Evolutionary conservation across 768 basidiomycete species (phyloP).

Genomic region (Amanita thiersii): DNA sequence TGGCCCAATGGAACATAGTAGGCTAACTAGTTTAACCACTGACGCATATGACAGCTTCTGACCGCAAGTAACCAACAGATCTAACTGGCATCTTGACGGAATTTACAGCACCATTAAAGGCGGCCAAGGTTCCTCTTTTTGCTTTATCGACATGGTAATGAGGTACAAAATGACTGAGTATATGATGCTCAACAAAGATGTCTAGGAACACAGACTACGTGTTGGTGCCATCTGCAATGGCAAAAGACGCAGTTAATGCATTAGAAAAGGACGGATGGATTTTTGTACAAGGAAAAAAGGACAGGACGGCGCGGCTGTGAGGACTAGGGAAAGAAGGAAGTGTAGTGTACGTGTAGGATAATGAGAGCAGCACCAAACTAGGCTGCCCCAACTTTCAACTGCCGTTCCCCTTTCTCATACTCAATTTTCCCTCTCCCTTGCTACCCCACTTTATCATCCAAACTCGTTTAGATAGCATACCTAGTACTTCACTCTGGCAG

Average conservation of each 20-base stretch:
- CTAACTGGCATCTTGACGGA: constrained; percentile 50
- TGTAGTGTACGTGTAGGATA: too few species aligned
- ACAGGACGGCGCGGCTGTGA: constrained; percentile 15
- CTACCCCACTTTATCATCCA: too few species aligned
- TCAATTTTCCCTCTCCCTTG: constrained; percentile 6
- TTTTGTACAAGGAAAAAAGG: constrained; percentile 22
- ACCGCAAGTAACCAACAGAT: constrained; percentile 27
- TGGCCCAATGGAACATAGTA: constrained; percentile 63
- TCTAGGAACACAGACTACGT: constrained; percentile 62
- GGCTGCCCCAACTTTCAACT: too few species aligned
- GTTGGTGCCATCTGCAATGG: constrained; percentile 39
- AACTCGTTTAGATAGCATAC: too few species aligned
- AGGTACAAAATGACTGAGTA: background rate
- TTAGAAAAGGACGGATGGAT: constrained; percentile 47
- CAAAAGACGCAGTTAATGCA: constrained; percentile 30
- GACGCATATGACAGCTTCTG: background rate
- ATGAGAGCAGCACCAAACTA: too few species aligned
- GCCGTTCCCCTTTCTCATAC: background rate
- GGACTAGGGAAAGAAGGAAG: too few species aligned
- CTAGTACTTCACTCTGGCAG: too few species aligned
- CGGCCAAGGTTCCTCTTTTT: constrained; percentile 46
- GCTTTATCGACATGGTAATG: constrained; percentile 55
- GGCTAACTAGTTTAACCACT: constrained; percentile 9
- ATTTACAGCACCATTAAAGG: constrained; percentile 45
- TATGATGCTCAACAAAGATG: background rate